Percentiles rank a stretch among this genome's conserved stretches.
These are phyloP conservation scores for Cryptosporidium ubiquitum DNA, from an alignment of 169 alveolate genomes.

Conservation along the genomic window DNA sequence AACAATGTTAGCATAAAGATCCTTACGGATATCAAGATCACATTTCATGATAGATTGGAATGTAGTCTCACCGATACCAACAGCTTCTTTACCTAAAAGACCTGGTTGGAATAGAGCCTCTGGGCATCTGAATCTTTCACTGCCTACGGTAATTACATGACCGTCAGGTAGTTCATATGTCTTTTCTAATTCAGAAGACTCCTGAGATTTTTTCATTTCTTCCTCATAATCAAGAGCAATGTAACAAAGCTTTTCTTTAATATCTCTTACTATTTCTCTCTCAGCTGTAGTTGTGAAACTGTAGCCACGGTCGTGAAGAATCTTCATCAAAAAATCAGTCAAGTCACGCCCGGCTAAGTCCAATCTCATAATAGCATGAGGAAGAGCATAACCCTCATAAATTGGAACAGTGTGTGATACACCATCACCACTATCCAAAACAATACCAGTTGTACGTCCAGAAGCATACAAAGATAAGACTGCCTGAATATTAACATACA, in stretches of 20 bases:
- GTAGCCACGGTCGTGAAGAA: constrained; percentile 96
- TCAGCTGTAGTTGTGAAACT: constrained; percentile 97
- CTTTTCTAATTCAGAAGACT: constrained; percentile 92
- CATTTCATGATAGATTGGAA: constrained; percentile 96
- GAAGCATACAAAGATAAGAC: constrained; percentile 98
- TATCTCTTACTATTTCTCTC: constrained; percentile 96
- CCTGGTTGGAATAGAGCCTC: constrained; percentile 97
- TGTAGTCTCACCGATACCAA: constrained; percentile 95
- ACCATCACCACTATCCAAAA: constrained; percentile 99
- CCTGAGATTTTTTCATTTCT: constrained; percentile 91
- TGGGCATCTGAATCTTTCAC: constrained; percentile 97
- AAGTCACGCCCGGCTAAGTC: constrained; percentile 99
- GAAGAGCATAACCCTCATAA: constrained; percentile 98
- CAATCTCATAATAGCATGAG: constrained; percentile 95
- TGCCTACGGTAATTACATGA: constrained; percentile 92
- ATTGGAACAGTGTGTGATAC: constrained; percentile 99
- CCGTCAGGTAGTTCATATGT: constrained; percentile 99
- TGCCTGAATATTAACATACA: constrained; percentile 97
- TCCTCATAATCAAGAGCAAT: constrained; percentile 96
- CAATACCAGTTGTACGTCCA: constrained; percentile 99
- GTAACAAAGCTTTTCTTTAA: constrained; percentile 97
- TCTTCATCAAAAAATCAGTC: constrained; percentile 93
- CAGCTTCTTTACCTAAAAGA: constrained; percentile 93
- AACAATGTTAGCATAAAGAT: constrained; percentile 94
- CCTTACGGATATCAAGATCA: constrained; percentile 96